Evolutionary conservation across 257 asterid species (phyloP), one percentile per base, ranked within the genome.

Genomic region (Nicotiana attenuata): DNA sequence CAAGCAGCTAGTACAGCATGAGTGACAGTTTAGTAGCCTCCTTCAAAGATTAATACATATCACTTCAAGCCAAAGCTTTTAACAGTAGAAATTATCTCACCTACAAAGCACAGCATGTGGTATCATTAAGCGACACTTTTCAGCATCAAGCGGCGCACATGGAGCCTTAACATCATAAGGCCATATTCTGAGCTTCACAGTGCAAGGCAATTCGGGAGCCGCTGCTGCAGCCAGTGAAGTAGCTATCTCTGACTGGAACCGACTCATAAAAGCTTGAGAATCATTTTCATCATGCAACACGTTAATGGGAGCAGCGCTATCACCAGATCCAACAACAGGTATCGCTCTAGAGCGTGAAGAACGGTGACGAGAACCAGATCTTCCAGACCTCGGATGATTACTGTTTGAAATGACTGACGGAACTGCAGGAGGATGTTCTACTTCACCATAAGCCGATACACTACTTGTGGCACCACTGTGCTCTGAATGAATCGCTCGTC

Each of bases 61-160:
- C 45, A 75, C 80, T 29, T 50, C 80, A 75, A 73, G 45, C 24
- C 45, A 75, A 50, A 50, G 63, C 16, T 75, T 75, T 29, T 61
- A 50, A 77, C 61, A 50, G 10, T 2, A 75, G 63, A 24, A 50
- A 75, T 50, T 41, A 83, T 52, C 88, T 53, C 88, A 94, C 99
- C 99, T 96, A 84, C 99, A 96, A 78, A 96, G 97, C 55, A 96
- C 99, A 28, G 97, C 98, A 88, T 96, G 99, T 7, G 97, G 98
- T 65, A 96, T 96, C 4, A 89, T 91, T 85, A 96, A 84, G 84
- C 96, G 96, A 84, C 99, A 94, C 15, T 87, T 89, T 59, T 87
- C 91, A 65, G 92, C 59, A 80, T 92, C 95, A 81, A 94, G 98
- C 63, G 86, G 87, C 28, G 88, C 88, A 81, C 97, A 87, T 76